A percentile compares a stretch with the other conserved stretches of the same genome.
phyloP scores from a whole-genome alignment of 169 alveolate species.

The Plasmodium vinckei region DNA sequence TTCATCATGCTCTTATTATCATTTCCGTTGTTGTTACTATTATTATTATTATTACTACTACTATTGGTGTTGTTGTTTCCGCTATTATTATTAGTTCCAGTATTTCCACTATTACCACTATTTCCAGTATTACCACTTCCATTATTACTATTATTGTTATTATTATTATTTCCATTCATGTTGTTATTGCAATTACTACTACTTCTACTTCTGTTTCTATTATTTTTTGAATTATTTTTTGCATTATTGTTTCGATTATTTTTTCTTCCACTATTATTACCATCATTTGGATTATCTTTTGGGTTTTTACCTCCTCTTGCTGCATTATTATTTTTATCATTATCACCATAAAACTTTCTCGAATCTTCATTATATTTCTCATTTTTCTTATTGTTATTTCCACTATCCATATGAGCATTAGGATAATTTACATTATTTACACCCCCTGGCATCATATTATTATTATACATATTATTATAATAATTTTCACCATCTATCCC shows the following conservation, averaged over 20 bases:
- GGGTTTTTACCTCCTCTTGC: constrained; percentile 3
- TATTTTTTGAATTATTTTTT: constrained; percentile 2
- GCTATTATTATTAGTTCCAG: constrained; percentile 1
- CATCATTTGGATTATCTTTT: not conserved
- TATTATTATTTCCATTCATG: not conserved
- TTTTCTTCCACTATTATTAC: constrained; percentile 9
- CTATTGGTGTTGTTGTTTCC: not conserved
- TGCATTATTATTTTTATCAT: constrained; percentile 31
- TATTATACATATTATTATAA: constrained; percentile 18
- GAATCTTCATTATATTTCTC: constrained; percentile 26
- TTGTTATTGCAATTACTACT: not conserved
- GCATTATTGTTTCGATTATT: not conserved
- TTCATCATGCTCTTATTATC: constrained; percentile 7
- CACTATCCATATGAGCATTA: not conserved
- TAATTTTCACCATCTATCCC: constrained; percentile 7
- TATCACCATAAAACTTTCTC: constrained; percentile 9
- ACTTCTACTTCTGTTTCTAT: constrained; percentile 4
- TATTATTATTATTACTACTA: not conserved
- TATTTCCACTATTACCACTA: not conserved
- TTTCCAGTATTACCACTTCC: not conserved
- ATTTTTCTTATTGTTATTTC: constrained; percentile 3
- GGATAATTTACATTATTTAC: not conserved
- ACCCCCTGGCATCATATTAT: not conserved
- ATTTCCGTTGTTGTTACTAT: not conserved
- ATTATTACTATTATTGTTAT: not conserved